Evolutionary conservation across 2,329 filamentous ascomycete genomes (phyloP).

Genomic region (Trichoderma sp.): DNA sequence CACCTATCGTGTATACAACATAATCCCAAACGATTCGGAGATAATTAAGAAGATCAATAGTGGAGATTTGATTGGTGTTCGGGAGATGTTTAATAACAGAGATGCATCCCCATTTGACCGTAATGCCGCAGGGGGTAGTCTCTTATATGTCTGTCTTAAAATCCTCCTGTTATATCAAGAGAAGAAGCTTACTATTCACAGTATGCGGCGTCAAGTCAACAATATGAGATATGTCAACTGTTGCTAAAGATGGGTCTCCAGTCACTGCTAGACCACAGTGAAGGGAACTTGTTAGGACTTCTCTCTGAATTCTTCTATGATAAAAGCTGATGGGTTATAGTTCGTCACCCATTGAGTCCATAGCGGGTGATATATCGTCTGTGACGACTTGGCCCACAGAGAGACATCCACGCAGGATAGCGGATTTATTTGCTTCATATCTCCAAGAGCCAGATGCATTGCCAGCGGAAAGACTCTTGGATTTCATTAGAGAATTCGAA

Average conservation of each 20-base stretch:
- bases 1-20: slow-evolving; percentile 27
- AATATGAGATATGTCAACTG: slow-evolving; percentile 23
- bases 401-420: slow-evolving; percentile 7
- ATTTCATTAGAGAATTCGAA: background rate
- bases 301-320: no score
- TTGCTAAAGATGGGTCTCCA: slow-evolving; percentile 24
- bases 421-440: slow-evolving; percentile 23
- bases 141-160: slow-evolving; percentile 24
- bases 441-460: slow-evolving; percentile 23
- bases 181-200: no score
- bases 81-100: slow-evolving; percentile 24
- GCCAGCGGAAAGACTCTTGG: slow-evolving; percentile 23
- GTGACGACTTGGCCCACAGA: no score
- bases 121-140: background rate
- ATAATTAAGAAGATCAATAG: slow-evolving; percentile 17
- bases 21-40: slow-evolving; percentile 21
- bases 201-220: background rate
- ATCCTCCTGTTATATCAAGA: no score
- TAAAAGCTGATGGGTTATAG: no score
- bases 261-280: slow-evolving; percentile 4
- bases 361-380: no score
- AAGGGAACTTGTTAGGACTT: background rate
- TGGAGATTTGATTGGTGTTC: slow-evolving; percentile 25
- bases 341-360: no score
- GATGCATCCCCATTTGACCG: slow-evolving; percentile 30